Percentiles rank a stretch among this genome's conserved stretches.
Evolutionary conservation across 345 rosid species (phyloP).

Genomic region (Anacardium occidentale): DNA sequence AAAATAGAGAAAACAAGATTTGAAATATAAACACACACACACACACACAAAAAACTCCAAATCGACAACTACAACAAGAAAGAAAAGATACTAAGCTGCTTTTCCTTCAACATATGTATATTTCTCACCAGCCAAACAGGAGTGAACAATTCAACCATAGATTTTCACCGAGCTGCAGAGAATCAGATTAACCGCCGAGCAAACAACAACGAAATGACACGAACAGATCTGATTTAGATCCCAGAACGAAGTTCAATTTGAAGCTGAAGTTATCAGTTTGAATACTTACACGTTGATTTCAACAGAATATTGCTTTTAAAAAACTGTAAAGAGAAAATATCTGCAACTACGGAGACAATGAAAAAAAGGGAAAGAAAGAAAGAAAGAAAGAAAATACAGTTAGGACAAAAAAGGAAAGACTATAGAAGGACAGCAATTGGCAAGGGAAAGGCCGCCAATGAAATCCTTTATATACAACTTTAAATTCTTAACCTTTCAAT

Average conservation of each 20-base stretch:
- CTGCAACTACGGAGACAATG: too few relatives aligned
- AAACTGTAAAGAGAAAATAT: too few relatives aligned
- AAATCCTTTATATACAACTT: too few relatives aligned
- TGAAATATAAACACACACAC: not conserved
- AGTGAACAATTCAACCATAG: not conserved
- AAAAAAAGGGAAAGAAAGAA: too few relatives aligned
- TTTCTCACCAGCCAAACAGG: slow-evolving; percentile 18
- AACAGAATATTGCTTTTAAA: not conserved
- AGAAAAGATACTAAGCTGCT: not conserved
- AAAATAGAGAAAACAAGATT: not conserved
- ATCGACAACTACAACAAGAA: not conserved
- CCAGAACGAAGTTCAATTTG: not conserved
- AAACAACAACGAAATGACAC: not conserved
- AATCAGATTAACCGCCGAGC: not conserved
- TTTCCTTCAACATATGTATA: too few relatives aligned
- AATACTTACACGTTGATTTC: not conserved
- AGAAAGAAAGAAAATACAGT: too few relatives aligned
- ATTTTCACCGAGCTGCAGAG: not conserved
- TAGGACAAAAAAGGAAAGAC: too few relatives aligned
- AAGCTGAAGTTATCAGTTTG: not conserved
- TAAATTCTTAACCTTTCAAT: too few relatives aligned
- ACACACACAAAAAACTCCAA: not conserved
- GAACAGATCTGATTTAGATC: not conserved
- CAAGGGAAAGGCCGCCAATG: too few relatives aligned
- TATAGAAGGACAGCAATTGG: too few relatives aligned